phyloP scores from a whole-genome alignment of 2,329 filamentous ascomycete genomes.

The Hypoxylon sp. region DNA sequence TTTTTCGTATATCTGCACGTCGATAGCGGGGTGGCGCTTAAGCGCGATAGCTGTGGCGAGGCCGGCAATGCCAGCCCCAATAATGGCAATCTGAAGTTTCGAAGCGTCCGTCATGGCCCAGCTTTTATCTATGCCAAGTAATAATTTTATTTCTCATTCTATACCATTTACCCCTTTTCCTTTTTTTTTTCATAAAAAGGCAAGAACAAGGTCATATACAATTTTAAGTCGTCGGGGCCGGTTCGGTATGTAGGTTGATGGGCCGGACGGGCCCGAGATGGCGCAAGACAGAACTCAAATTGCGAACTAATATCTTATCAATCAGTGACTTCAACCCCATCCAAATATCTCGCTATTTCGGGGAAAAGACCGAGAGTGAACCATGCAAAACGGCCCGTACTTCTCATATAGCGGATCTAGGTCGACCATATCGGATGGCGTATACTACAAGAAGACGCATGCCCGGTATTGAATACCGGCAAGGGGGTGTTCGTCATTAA shows the following conservation, averaged over 20 bases:
- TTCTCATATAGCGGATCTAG: slow-evolving; percentile 5
- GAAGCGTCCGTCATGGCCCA: slow-evolving; percentile 31
- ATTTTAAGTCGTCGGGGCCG: slow-evolving; percentile 22
- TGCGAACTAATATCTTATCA: slow-evolving; percentile 35
- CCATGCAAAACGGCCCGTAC: slow-evolving; percentile 19
- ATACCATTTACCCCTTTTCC: neutral
- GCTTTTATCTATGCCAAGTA: neutral
- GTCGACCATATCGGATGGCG: slow-evolving; percentile 11
- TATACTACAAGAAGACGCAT: slow-evolving; percentile 25
- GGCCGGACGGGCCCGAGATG: slow-evolving; percentile 37
- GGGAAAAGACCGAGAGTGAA: slow-evolving; percentile 15
- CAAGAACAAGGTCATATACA: slow-evolving; percentile 15
- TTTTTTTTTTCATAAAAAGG: slow-evolving; percentile 4
- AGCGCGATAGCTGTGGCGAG: slow-evolving; percentile 64
- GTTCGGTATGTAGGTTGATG: slow-evolving; percentile 27
- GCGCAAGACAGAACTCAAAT: slow-evolving; percentile 33
- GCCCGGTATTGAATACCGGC: slow-evolving; percentile 11
- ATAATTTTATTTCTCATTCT: neutral
- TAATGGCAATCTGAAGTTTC: slow-evolving; percentile 61
- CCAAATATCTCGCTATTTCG: slow-evolving; percentile 13
- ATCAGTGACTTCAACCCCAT: slow-evolving; percentile 21
- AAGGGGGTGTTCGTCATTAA: slow-evolving; percentile 38
- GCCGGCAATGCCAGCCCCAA: slow-evolving; percentile 67
- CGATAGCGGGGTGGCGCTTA: slow-evolving; percentile 57
- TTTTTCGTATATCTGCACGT: slow-evolving; percentile 66